A percentile compares a stretch with the other conserved stretches of the same genome.
These are phyloP conservation scores for Rhododendron simsii DNA, from an alignment of 148 eudicot species.

Conservation along the genomic window DNA sequence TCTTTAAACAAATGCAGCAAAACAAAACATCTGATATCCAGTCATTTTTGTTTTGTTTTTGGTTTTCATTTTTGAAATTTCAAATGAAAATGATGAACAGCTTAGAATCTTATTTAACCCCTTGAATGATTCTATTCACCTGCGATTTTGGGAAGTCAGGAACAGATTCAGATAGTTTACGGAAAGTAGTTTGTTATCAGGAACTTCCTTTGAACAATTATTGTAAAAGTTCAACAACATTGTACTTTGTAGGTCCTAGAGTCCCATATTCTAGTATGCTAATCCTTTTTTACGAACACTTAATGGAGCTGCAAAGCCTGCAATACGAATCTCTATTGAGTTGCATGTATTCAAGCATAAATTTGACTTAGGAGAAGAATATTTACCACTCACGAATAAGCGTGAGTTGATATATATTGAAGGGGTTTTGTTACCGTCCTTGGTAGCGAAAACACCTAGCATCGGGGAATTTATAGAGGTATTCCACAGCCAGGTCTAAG, in stretches of 20 bases:
- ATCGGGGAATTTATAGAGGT: neutral
- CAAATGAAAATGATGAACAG: neutral
- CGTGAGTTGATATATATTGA: neutral
- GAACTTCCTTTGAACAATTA: neutral
- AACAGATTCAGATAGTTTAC: neutral
- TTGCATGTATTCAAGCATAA: neutral
- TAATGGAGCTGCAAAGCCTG: neutral
- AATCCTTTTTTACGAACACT: neutral
- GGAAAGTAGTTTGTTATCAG: neutral
- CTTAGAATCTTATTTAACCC: neutral
- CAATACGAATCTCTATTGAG: neutral
- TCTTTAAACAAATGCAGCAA: neutral
- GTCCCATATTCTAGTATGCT: neutral
- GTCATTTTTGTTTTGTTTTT: neutral
- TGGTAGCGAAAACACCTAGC: too few relatives aligned
- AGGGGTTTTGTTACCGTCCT: too few relatives aligned
- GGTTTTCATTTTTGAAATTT: neutral
- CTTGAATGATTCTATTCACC: neutral
- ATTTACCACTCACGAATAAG: neutral
- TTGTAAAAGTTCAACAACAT: neutral
- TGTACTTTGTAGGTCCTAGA: neutral
- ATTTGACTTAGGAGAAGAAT: neutral
- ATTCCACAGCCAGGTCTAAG: neutral
- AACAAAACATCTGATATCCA: neutral
- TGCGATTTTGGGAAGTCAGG: neutral